Evolutionary conservation across 257 asterid species (phyloP).

Genomic region (Gentiana macrophylla): DNA sequence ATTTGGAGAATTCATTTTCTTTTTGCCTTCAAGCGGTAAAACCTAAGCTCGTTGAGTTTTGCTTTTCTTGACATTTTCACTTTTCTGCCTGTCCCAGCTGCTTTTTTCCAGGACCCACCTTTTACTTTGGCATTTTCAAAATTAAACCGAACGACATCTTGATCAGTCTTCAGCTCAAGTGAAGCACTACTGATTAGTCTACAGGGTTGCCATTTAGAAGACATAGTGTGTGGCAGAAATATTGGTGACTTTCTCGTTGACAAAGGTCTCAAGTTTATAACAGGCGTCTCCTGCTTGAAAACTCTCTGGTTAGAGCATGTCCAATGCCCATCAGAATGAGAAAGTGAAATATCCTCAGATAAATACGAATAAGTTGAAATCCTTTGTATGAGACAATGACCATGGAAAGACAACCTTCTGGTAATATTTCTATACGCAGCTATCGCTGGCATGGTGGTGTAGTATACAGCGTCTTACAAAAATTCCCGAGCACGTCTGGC

Average conservation of each 20-base stretch:
- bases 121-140: conserved; percentile 28
- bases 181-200: conserved; percentile 31
- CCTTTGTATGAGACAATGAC: neutral
- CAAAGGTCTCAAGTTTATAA: conserved; percentile 14
- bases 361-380: conserved; percentile 1
- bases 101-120: conserved; percentile 23
- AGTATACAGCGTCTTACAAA: too few relatives aligned
- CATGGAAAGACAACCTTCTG: neutral
- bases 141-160: conserved; percentile 59
- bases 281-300: conserved; percentile 16
- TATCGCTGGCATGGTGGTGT: too few relatives aligned
- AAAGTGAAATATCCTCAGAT: neutral
- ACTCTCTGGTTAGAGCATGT: conserved; percentile 8
- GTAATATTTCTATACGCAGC: too few relatives aligned
- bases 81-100: conserved; percentile 17
- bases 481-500: too few relatives aligned
- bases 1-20: conserved; percentile 89
- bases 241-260: neutral
- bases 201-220: conserved; percentile 19
- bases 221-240: conserved; percentile 14
- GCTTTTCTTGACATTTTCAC: conserved; percentile 50
- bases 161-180: conserved; percentile 52
- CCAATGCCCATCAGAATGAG: conserved; percentile 14
- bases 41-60: conserved; percentile 81
- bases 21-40: conserved; percentile 89